Evolutionary conservation across 2,329 filamentous ascomycete genomes (phyloP), one percentile per base, ranked within the genome.

Genomic region (Fusarium papillatum): DNA sequence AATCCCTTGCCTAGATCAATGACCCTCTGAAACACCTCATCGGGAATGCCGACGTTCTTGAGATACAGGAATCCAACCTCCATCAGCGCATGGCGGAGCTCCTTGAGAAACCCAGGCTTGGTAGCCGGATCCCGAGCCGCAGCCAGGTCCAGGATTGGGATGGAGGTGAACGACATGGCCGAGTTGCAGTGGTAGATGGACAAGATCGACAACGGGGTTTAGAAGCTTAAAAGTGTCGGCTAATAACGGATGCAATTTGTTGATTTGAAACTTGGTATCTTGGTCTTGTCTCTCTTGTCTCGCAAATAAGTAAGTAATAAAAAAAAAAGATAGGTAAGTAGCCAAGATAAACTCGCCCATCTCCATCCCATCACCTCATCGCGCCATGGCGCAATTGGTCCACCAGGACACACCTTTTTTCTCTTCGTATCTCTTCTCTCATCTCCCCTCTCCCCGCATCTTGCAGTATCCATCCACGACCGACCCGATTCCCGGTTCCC

Each of bases 31-130:
- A 94, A 91, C 64, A 96, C 85, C 46, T 89, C 86, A 19, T 93
- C 89, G 7, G 93, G 87, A 63, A 96, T 92, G 26, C 93, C 94
- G 4, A 94, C 93, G 80, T 97, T 95, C 81, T 93, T 93, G 72
- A 98, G 90, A 80, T 98, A 98, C 26, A 97, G 83, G 80, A 98
- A 98, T 2, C 95, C 95, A n/a, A 97, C 94, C 82, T 96, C 93
- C 79, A 98, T 90, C 38, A 98, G 86, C 0, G 95, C 94, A 83
- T 94, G 87, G 19, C 94, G 93, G 38, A 98, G 88, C 66, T 94
- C 88, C 1, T 86, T 83, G 0, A 97, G 89, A 79, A 98, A 97
- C 38, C 85, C 86, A 4, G 93, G 89, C 84, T 97, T 97, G 1
- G 93, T 93, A 7, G 86, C 85, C 22, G 90, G 88, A 76, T 92